Conservation (phyloP, 139 green algal genomes). For the Mesotaenium endlicherianum region DNA sequence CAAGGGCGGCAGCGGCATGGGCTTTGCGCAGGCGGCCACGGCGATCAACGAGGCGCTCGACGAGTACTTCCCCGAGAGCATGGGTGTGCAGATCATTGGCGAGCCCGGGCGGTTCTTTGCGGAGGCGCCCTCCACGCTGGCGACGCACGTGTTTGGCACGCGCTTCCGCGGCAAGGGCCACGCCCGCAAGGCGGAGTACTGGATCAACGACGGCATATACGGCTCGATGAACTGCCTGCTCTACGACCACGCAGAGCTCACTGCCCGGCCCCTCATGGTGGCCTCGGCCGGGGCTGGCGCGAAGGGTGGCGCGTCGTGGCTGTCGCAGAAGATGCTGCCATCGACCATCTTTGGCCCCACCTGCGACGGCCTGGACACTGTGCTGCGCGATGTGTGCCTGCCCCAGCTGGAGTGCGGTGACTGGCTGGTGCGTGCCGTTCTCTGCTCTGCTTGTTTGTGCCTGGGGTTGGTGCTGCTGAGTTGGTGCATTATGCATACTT, state of each 20-base stretch:
- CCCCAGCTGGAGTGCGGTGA: conserved; percentile 82
- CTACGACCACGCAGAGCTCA: conserved; percentile 71
- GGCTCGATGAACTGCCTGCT: conserved; percentile 95
- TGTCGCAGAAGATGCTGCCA: not conserved
- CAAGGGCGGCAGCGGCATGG: conserved; percentile 3
- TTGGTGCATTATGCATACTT: too few species aligned
- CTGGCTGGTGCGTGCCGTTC: conserved; percentile 66
- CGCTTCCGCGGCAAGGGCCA: conserved; percentile 49
- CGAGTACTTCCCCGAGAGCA: conserved; percentile 71
- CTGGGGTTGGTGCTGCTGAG: too few species aligned
- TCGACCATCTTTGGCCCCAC: conserved; percentile 61
- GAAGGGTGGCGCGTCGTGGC: not conserved
- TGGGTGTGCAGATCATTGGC: conserved; percentile 71
- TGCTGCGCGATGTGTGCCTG: conserved; percentile 58
- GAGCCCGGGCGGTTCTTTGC: conserved; percentile 97
- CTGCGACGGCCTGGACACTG: conserved; percentile 59
- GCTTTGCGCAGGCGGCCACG: conserved; percentile 74
- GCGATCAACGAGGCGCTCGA: conserved; percentile 85
- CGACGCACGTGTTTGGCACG: conserved; percentile 78
- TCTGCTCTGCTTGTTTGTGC: too few species aligned
- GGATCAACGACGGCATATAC: conserved; percentile 89
- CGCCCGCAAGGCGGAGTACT: conserved; percentile 71
- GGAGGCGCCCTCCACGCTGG: conserved; percentile 78
- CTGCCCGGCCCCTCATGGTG: conserved; percentile 37
- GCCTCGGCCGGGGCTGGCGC: conserved; percentile 1